Base-by-base conservation (phyloP, 2,329 filamentous ascomycete genomes). In the Aspergillus uvarum region DNA sequence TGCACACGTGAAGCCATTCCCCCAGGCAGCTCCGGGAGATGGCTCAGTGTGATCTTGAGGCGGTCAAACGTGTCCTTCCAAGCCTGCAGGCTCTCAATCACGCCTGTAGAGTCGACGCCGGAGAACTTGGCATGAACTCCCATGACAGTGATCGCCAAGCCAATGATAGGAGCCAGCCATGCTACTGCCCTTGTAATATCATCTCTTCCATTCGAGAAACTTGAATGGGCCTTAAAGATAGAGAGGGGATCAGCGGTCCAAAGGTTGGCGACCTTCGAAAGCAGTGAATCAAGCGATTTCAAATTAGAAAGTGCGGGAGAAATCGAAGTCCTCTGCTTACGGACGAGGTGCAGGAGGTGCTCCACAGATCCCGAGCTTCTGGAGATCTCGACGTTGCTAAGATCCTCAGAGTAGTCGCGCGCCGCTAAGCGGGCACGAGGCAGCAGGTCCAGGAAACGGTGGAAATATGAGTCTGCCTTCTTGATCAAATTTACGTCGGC, bases 301-400 rank as follows among this genome's bases (percentile, higher is more conserved):
- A 79, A 47, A 1, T 72, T 67, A 29, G 63, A 68, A 19, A 76
- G 62, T 5, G 71, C 65, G 4, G 73, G 71, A 5, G 72, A 70
- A 52, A 80, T 66, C 14, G 66, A 58, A 47, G 73, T 65, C 64
- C 78, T 73, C 65, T 81, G 78, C 49, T 71, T 75, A 49, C 78
- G 68, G 47, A 74, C 67, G 32, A 77, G 61, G 58, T 88, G 83
- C 31, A 98, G 79, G 60, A 97, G 82, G 26, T 93, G 92, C 73
- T 99, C 95, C n/a, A 97, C 80, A 65, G 91, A 91, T 0, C 92
- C 92, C 52, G 90, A 84, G 72, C 92, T 93, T 70, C 93, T 85
- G 47, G 85, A 83, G 7, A 95, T 84, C 67, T 97, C 92, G 8
- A 91, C 88, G 47, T 87, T 83, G 49, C 89, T 96, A 44, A 99